Evolutionary conservation across 805 yeast species (phyloP).

Genomic region (Maudiozyma bulderi): DNA sequence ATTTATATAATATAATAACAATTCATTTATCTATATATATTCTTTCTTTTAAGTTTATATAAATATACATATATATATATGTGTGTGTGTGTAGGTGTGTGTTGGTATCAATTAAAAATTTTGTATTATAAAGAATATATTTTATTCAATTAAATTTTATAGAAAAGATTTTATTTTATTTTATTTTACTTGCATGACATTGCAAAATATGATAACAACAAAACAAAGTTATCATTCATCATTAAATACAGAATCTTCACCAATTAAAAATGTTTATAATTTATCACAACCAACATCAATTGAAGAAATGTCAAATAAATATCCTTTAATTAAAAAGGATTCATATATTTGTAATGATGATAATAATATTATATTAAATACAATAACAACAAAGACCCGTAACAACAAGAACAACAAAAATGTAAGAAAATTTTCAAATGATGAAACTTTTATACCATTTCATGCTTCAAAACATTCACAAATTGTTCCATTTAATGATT

Average conservation of each 20-base stretch:
- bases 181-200: no score
- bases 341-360: neutral
- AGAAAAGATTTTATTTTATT: no score
- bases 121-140: no score
- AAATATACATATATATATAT: no score
- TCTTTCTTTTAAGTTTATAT: no score
- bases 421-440: neutral
- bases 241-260: constrained; percentile 19
- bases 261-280: constrained; percentile 15
- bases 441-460: constrained; percentile 24
- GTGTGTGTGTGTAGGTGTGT: no score
- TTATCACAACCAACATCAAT: constrained; percentile 8
- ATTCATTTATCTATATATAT: no score
- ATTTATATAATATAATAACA: no score
- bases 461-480: constrained; percentile 29
- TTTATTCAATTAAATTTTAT: no score
- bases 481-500: constrained; percentile 18
- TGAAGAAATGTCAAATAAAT: constrained; percentile 3
- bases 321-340: neutral
- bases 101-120: no score
- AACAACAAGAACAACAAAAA: neutral
- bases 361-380: neutral
- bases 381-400: neutral
- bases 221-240: constrained; percentile 13
- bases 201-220: no score